Evolutionary conservation across 805 yeast species (phyloP), one percentile per base, ranked within the genome.

Genomic region (Starmerella floris): DNA sequence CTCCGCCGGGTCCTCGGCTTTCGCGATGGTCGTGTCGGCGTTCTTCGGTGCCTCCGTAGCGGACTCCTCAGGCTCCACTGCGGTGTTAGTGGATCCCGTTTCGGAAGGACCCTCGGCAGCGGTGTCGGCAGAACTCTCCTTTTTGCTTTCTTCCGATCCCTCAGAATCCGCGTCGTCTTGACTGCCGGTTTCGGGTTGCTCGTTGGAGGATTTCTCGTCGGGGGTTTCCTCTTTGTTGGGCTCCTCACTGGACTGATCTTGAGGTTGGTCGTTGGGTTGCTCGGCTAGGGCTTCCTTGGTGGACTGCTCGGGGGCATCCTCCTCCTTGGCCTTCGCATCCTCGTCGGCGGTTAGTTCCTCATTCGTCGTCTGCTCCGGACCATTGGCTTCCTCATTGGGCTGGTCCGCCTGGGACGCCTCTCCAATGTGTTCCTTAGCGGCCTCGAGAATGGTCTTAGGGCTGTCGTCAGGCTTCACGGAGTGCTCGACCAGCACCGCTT

Each of bases 401-500:
- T 16, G 23, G 11, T 32, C 28, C 16, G 21, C 35, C 13, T 22
- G 34, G 21, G 15, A 22, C 30, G 28, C 37, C 16, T 37, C 31
- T 11, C 8, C 40, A 9, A 27, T 26, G 17, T 25, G 37, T 17
- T 41, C 42, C 33, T 39, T 43, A 11, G 52, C 57, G 4, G 39
- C 48, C 26, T 41, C 52, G 31, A 64, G 47, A 8, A 65, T 56
- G 32, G 45, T 36, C 35, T 44, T 39, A 27, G 60, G 61, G 27
- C 64, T 58, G 11, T 45, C 56, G 19, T 51, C 62, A 17, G 69
- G 69, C 45, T 75, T 68, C 43, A 79, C 68, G 42, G 67, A 70
- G 48, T 76, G 62, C 49, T 69, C 70, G 47, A 67, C 72, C 37
- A 69, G 63, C 35, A 63, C 65, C 52, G 85, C 67, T 49, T 74